Evolutionary conservation across 176 grass and related monocot species (phyloP).

Genomic region (Dendrocalamus sinicus): DNA sequence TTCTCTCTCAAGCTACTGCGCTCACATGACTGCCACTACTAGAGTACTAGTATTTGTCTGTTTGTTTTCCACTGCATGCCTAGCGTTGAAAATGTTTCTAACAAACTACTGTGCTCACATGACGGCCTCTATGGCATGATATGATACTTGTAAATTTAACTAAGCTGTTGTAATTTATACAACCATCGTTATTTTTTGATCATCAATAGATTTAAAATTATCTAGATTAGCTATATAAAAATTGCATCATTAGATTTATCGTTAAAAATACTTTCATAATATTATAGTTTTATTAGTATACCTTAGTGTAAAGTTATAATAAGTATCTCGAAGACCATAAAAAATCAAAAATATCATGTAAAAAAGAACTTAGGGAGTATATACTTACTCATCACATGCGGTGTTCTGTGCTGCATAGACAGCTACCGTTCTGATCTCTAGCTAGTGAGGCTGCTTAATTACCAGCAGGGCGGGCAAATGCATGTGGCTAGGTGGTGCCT

Average conservation of each 20-base stretch:
- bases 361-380: too few species aligned
- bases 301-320: too few species aligned
- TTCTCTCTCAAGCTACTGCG: neutral
- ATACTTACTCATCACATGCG: constrained; percentile 28
- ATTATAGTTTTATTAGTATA: too few species aligned
- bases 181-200: too few species aligned
- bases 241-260: too few species aligned
- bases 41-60: neutral
- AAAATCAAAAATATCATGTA: too few species aligned
- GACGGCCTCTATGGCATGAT: neutral
- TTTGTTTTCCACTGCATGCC: neutral
- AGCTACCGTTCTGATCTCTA: neutral
- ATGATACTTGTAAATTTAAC: constrained; percentile 20
- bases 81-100: too few species aligned
- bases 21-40: constrained; percentile 10
- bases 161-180: neutral
- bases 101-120: too few species aligned
- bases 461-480: neutral
- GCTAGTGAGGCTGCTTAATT: neutral
- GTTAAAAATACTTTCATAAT: too few species aligned
- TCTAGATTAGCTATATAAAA: too few species aligned
- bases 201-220: too few species aligned
- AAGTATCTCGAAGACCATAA: too few species aligned
- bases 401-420: neutral
- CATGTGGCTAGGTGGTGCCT: constrained; percentile 38